These are phyloP conservation scores for Mucor racemosus DNA, from an alignment of 371 early-diverging fungal species.

Conservation along the genomic window DNA sequence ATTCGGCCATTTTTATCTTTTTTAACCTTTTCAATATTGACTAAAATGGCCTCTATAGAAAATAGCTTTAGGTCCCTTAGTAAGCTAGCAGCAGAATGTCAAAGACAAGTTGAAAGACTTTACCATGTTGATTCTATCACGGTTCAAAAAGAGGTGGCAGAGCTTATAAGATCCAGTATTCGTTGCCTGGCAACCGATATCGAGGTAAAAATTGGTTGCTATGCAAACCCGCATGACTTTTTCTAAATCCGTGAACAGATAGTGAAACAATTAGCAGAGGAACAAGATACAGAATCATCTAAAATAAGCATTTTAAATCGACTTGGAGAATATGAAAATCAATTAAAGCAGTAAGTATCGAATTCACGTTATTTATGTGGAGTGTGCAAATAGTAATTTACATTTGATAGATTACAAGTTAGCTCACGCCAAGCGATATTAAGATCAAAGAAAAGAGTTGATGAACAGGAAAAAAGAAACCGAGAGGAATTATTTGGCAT, in stretches of 20 bases:
- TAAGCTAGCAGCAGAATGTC: slow-evolving; percentile 47
- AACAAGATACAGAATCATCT: slow-evolving; percentile 62
- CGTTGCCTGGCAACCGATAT: slow-evolving; percentile 38
- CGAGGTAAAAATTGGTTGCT: slow-evolving; percentile 22
- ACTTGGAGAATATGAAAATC: slow-evolving; percentile 62
- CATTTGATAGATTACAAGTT: slow-evolving; percentile 50
- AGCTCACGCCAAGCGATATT: slow-evolving; percentile 62
- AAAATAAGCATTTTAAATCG: slow-evolving; percentile 48
- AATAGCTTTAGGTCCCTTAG: slow-evolving; percentile 40
- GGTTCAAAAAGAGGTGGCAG: slow-evolving; percentile 39
- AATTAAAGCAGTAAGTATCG: slow-evolving; percentile 58
- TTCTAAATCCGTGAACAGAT: slow-evolving; percentile 34
- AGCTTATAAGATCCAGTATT: slow-evolving; percentile 30
- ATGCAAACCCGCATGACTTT: not conserved
- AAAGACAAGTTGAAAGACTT: slow-evolving; percentile 41
- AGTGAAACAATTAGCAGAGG: slow-evolving; percentile 59
- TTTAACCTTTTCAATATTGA: not conserved
- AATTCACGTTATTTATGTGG: not conserved
- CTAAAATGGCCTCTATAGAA: slow-evolving; percentile 27
- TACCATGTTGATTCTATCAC: slow-evolving; percentile 36
- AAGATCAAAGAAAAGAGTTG: slow-evolving; percentile 61
- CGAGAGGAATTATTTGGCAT: slow-evolving; percentile 61
- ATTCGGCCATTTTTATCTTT: not conserved
- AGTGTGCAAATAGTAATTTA: not conserved
- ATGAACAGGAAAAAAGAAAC: slow-evolving; percentile 57